Percentiles rank a stretch among this genome's conserved stretches.
Conservation (phyloP, 768 basidiomycete genomes). For the Russula sp. region DNA sequence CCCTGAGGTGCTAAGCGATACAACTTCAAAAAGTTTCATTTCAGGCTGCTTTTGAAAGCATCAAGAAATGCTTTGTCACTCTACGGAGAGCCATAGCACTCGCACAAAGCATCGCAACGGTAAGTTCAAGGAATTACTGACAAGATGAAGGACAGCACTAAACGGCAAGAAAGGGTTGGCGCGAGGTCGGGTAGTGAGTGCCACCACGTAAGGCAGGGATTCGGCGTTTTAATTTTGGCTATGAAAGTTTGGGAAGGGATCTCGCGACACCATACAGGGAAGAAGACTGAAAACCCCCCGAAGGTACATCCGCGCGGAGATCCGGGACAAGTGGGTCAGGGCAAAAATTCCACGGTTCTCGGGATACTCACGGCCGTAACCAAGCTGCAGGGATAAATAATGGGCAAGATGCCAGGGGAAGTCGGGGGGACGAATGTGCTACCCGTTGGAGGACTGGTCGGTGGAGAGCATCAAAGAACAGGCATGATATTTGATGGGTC, state of each 20-base stretch:
- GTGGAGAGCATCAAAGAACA: not conserved
- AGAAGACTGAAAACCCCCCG: too few species aligned
- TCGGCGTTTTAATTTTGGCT: too few species aligned
- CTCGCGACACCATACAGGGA: too few species aligned
- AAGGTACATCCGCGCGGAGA: not conserved
- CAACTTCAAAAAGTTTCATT: not conserved
- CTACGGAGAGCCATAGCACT: not conserved
- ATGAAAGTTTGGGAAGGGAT: too few species aligned
- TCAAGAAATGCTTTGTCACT: not conserved
- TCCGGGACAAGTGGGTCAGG: not conserved
- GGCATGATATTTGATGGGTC: not conserved
- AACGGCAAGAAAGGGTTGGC: too few species aligned
- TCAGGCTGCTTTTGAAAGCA: not conserved
- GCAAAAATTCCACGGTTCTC: not conserved
- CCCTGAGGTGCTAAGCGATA: not conserved
- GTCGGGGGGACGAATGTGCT: not conserved
- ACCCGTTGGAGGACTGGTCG: too few species aligned
- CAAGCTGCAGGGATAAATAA: not conserved
- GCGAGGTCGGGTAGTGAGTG: too few species aligned
- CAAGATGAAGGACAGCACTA: too few species aligned
- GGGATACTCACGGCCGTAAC: not conserved
- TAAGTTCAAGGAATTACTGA: not conserved
- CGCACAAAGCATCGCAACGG: not conserved
- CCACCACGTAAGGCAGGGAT: too few species aligned
- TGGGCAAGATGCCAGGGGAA: not conserved